A percentile compares a stretch with the other conserved stretches of the same genome.
Conservation (phyloP, 2,329 filamentous ascomycete species). For the Fusarium liriodendri region DNA sequence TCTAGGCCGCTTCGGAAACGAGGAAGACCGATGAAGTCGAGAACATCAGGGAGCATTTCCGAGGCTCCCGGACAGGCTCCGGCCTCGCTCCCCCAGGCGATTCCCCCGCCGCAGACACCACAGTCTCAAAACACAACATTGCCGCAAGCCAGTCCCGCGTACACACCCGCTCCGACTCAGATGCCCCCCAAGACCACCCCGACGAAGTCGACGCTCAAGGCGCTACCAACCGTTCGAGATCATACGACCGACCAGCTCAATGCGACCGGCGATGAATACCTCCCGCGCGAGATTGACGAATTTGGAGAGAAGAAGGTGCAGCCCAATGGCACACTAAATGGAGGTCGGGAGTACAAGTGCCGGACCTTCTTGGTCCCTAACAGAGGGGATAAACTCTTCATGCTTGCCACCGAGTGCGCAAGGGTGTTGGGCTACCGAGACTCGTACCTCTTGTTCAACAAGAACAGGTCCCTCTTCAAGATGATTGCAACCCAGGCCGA, state of each 20-base stretch:
- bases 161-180: constrained; percentile 53
- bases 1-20: constrained; percentile 64
- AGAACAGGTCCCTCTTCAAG: constrained; percentile 95
- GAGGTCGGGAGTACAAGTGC: constrained; percentile 89
- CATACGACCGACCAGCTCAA: constrained; percentile 97
- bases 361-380: constrained; percentile 93
- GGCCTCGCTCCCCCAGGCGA: constrained; percentile 54
- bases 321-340: constrained; percentile 81
- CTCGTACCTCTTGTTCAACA: constrained; percentile 98
- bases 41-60: constrained; percentile 61
- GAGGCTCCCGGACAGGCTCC: constrained; percentile 68
- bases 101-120: constrained; percentile 65
- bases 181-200: constrained; percentile 83
- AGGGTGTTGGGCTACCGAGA: constrained; percentile 94
- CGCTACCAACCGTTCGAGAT: constrained; percentile 93
- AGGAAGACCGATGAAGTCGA: constrained; percentile 72
- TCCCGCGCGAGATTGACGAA: constrained; percentile 92
- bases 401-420: constrained; percentile 98
- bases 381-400: constrained; percentile 93
- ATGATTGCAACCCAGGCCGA: constrained; percentile 97
- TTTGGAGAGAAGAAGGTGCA: constrained; percentile 95
- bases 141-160: constrained; percentile 56
- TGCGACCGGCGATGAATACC: constrained; percentile 90
- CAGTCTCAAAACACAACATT: constrained; percentile 62
- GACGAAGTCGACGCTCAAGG: constrained; percentile 88